A percentile compares a stretch with the other conserved stretches of the same genome.
Evolutionary conservation across 371 early-diverging fungal genomes (phyloP).

Genomic region (Nematocida sp.): DNA sequence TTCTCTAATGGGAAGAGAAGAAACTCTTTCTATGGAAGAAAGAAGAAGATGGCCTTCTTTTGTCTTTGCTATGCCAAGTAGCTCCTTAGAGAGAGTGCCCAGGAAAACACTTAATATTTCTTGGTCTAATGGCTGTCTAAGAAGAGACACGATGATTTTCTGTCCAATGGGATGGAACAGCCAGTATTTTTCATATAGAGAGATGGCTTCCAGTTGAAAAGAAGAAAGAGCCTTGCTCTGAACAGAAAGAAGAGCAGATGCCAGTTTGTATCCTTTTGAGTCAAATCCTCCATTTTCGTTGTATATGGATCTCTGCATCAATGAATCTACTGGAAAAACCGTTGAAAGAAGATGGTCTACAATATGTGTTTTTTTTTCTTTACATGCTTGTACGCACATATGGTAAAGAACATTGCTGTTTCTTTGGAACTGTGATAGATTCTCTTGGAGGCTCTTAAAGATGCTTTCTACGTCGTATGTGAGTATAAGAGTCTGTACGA

Average conservation of each 20-base stretch:
- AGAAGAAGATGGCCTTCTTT: conserved; percentile 23
- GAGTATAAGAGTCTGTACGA: conserved; percentile 55
- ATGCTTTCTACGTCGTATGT: conserved; percentile 20
- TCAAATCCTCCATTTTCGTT: conserved; percentile 48
- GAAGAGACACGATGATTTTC: conserved; percentile 19
- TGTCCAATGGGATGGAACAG: conserved; percentile 44
- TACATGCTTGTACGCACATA: neutral
- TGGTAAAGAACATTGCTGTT: conserved; percentile 54
- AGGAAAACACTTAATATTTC: conserved; percentile 10
- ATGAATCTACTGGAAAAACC: neutral
- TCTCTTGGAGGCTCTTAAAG: neutral
- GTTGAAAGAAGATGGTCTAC: conserved; percentile 18
- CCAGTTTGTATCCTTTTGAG: conserved; percentile 39
- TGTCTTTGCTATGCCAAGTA: conserved; percentile 22
- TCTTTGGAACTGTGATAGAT: conserved; percentile 2
- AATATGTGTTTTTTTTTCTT: neutral
- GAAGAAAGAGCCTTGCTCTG: conserved; percentile 12
- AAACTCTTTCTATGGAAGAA: conserved; percentile 8
- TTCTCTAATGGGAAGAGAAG: neutral
- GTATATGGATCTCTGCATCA: conserved; percentile 32
- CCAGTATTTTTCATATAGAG: conserved; percentile 48
- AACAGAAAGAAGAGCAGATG: conserved; percentile 5
- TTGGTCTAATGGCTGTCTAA: neutral
- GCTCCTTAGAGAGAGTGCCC: conserved; percentile 27
- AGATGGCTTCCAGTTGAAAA: conserved; percentile 37